phyloP scores from a whole-genome alignment of 2,329 filamentous ascomycete genomes.

The Coniochaeta sp. region DNA sequence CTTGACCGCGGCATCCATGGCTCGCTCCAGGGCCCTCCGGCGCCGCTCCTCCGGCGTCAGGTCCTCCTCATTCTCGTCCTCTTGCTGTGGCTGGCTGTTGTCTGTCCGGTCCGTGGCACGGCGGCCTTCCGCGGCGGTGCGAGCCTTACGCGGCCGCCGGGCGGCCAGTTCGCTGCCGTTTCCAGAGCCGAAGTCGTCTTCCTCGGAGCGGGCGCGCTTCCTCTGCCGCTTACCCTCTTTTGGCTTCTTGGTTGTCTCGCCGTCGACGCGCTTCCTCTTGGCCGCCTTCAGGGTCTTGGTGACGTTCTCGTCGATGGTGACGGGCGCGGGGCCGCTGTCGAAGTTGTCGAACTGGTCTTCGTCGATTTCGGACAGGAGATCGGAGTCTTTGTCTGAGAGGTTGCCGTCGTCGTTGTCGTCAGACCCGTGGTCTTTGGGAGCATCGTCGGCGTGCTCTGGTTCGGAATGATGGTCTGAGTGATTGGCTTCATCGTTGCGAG shows the following conservation, averaged over 20 bases:
- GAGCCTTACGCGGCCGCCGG: constrained; percentile 19
- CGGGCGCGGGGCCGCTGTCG: constrained; percentile 58
- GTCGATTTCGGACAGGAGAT: constrained; percentile 59
- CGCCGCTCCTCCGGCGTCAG: constrained; percentile 80
- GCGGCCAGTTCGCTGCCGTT: constrained; percentile 34
- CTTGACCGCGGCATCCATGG: constrained; percentile 84
- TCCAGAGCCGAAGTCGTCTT: constrained; percentile 41
- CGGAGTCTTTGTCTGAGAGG: constrained; percentile 46
- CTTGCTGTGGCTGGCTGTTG: constrained; percentile 34
- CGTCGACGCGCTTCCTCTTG: constrained; percentile 58
- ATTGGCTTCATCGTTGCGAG: background rate
- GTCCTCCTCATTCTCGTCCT: constrained; percentile 67
- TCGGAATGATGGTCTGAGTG: background rate
- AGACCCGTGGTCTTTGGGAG: constrained; percentile 6
- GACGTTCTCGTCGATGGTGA: constrained; percentile 61
- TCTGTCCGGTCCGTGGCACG: constrained; percentile 20
- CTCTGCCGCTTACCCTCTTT: constrained; percentile 67
- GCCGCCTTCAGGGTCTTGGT: constrained; percentile 55
- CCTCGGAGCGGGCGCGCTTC: constrained; percentile 40
- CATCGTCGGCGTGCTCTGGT: background rate
- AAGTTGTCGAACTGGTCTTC: constrained; percentile 54
- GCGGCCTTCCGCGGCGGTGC: constrained; percentile 38
- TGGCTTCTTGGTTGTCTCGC: constrained; percentile 62
- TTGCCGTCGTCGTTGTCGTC: constrained; percentile 21
- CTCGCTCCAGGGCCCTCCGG: constrained; percentile 73